Base-by-base conservation (phyloP, 2,329 filamentous ascomycete species). In the Sarocladium brachiariae region DNA sequence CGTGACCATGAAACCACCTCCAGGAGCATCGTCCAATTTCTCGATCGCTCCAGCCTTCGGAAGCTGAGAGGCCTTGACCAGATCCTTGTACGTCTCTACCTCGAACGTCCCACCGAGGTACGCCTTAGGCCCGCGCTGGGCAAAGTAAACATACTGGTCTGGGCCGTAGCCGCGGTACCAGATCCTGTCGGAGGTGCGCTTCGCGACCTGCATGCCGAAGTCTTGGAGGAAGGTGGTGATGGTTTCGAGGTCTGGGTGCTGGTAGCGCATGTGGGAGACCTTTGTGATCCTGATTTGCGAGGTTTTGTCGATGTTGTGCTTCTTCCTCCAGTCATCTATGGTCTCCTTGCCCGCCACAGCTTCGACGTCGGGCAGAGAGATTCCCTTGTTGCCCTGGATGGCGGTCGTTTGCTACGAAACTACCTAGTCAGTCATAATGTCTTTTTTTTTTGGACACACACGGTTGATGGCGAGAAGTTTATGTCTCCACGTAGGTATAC, bases 241-340 rank as follows among this genome's bases (percentile, higher is more conserved):
- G 8, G 25, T 33, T 3, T 30, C 39, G 16, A 56, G 38, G 45
- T 56, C 53, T 4, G 50, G 53, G 34, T 56, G 55, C 21, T 55
- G 53, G 46, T 56, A 56, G 11, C 53, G 37, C 25, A 55, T 51
- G 25, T 55, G 52, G 11, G 53, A 47, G 5, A 55, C 43, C 38
- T 50, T 52, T 21, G 49, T 48, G 2, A 53, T 25, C 8, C 41
- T 30, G 33, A 56, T 54, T 16, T 51, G 51, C 16, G 52, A 43
- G 1, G 23, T 25, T 6, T 38, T 16, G 45, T 54, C 46, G 25
- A 54, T 51, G 19, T 39, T 30, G 19, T 38, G 30, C 23, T 31
- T 37, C 23, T 21, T 38, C 21, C 37, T 47, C 50, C 27, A 30
- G 21, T 48, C 50, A 13, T 30, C 27, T 30, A 30, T 30, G 27